Evolutionary conservation across 768 basidiomycete genomes (phyloP).

Genomic region (Leucogyrophana mollusca): DNA sequence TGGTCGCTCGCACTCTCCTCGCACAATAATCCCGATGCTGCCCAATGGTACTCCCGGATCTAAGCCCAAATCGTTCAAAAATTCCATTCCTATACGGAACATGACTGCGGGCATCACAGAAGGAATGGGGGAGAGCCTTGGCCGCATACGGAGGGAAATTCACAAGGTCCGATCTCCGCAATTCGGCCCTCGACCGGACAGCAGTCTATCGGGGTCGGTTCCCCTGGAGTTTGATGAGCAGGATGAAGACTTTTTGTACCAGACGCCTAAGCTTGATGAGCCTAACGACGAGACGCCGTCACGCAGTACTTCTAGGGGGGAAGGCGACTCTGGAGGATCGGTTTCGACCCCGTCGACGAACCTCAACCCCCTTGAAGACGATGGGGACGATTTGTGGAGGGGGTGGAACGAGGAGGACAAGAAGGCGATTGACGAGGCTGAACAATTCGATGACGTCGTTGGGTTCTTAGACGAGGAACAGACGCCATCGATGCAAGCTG

Average conservation of each 20-base stretch:
- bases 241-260: conserved; percentile 56
- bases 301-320: conserved; percentile 25
- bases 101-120: conserved; percentile 50
- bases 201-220: conserved; percentile 24
- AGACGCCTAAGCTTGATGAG: conserved; percentile 18
- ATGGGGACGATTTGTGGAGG: conserved; percentile 19
- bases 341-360: conserved; percentile 42
- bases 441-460: conserved; percentile 31
- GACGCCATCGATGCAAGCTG: conserved; percentile 13
- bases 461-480: conserved; percentile 34
- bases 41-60: conserved; percentile 63
- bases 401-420: conserved; percentile 24
- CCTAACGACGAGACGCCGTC: conserved; percentile 21
- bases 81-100: conserved; percentile 57
- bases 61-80: conserved; percentile 36
- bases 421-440: conserved; percentile 29
- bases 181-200: conserved; percentile 25
- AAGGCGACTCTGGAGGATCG: conserved; percentile 30
- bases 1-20: conserved; percentile 40
- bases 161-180: conserved; percentile 48
- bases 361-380: background rate
- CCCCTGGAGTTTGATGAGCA: conserved; percentile 64
- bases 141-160: conserved; percentile 57
- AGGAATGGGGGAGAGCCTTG: conserved; percentile 60
- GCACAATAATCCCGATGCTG: conserved; percentile 67